Percentiles rank a stretch among this genome's conserved stretches.
Conservation (phyloP, 345 rosid genomes). For the Brassica rapa region DNA sequence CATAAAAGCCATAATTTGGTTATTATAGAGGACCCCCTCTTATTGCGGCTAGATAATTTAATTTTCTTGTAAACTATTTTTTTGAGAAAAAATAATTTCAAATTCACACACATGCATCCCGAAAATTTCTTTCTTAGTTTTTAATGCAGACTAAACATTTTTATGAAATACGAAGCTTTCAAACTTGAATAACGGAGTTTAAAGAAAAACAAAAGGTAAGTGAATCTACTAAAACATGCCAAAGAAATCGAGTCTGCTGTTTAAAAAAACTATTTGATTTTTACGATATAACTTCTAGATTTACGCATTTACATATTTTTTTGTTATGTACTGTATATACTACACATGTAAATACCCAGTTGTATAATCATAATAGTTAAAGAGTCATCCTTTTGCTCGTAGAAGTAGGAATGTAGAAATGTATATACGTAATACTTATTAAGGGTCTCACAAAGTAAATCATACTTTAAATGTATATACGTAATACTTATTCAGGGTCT, state of each 20-base stretch:
- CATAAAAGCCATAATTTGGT: conserved; percentile 47
- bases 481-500: neutral
- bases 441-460: neutral
- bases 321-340: neutral
- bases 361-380: neutral
- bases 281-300: neutral
- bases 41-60: conserved; percentile 34
- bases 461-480: neutral
- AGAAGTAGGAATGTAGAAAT: neutral
- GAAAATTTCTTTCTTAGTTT: neutral
- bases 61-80: neutral
- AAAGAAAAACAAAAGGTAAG: conserved; percentile 7
- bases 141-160: conserved; percentile 1
- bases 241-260: neutral
- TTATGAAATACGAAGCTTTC: conserved; percentile 22
- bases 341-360: neutral
- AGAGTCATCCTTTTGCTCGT: neutral
- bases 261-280: neutral
- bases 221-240: neutral
- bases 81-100: neutral
- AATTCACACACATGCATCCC: conserved; percentile 26
- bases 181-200: conserved; percentile 15
- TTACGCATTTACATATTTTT: neutral
- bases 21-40: conserved; percentile 41
- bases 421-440: neutral